These are phyloP conservation scores for Monilinia fructigena DNA, from an alignment of 2,329 filamentous ascomycete species.

Conservation along the genomic window DNA sequence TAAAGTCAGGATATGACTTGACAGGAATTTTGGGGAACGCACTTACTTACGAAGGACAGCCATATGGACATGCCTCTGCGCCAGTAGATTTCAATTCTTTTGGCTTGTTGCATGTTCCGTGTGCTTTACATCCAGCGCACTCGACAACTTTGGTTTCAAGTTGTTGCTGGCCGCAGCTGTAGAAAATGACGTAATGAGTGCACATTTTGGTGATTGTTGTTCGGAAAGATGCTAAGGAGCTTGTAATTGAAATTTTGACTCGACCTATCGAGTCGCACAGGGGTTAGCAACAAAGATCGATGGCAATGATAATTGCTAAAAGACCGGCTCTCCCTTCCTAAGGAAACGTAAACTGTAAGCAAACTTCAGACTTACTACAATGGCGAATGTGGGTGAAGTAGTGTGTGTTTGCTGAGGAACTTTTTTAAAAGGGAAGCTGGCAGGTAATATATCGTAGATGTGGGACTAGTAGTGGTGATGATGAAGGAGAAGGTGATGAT, in stretches of 20 bases:
- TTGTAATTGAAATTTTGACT: constrained; percentile 7
- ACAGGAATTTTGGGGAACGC: not conserved
- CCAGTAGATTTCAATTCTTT: not conserved
- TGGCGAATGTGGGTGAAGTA: constrained; percentile 3
- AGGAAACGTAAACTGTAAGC: not conserved
- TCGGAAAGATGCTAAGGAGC: not conserved
- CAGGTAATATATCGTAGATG: constrained; percentile 13
- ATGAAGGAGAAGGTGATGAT: constrained; percentile 20
- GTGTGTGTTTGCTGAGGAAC: not conserved
- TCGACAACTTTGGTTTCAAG: not conserved
- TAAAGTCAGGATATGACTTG: constrained; percentile 8
- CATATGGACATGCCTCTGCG: constrained; percentile 14
- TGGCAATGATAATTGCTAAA: constrained; percentile 8
- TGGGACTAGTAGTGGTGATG: constrained; percentile 14
- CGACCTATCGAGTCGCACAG: constrained; percentile 3
- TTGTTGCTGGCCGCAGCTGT: constrained; percentile 9
- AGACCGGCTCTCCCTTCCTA: not conserved
- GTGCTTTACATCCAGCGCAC: constrained; percentile 7
- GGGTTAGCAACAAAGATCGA: constrained; percentile 6
- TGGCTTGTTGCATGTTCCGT: constrained; percentile 6
- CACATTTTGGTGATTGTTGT: constrained; percentile 19
- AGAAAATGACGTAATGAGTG: constrained; percentile 8
- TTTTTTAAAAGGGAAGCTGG: constrained; percentile 12
- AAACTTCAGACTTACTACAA: constrained; percentile 15
- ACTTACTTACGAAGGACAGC: constrained; percentile 23